Base-by-base conservation (phyloP, 2,329 filamentous ascomycete species). In the Penicillium sp. region DNA sequence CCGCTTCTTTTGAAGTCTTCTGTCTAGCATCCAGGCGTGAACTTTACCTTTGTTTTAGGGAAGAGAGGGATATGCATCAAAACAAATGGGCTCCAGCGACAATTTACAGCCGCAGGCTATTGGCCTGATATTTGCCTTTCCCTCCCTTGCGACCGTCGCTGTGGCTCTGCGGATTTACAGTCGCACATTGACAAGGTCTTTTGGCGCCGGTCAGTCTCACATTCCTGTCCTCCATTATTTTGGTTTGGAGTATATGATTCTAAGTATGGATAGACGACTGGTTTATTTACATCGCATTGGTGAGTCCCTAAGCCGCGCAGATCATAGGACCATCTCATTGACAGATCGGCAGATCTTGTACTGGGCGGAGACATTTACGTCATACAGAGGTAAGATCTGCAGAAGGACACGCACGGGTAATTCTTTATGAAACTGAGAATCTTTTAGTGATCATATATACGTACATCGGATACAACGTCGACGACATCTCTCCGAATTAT, bases 161-260 rank as follows among this genome's bases (percentile, higher is more conserved):
- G 61, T 64, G 39, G 52, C 51, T 21, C 42, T 64, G 29, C 59
- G 61, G 11, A 54, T 62, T 43, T 64, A 60, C 39, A 61, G 58
- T 42, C 61, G 61, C 3, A 27, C 50, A 14, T 51, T 59, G 49
- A 64, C 52, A 19, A 50, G 55, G 31, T 54, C 59, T 13, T 64
- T 64, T 49, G 61, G 55, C 10, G 53, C 55, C 19, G 61, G 61
- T 64, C 39, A 42, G 57, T 31, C 19, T 14, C 21, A n/a, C 29
- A n/a, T 4, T 37, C 16, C 33, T 37, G 2, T 21, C 9, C n/a
- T 24, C 22, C 44, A 10, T 21, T 19, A 19, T 47, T 3, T 4
- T 10, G 4, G 14, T 2, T 19, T n/a, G 4, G 3, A 31, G 3
- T 29, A 8, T 11, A 19, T 9, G 7, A 19, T 10, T 10, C 16